Base-by-base conservation (phyloP, 2,329 filamentous ascomycete species). In the Fusarium sp. region DNA sequence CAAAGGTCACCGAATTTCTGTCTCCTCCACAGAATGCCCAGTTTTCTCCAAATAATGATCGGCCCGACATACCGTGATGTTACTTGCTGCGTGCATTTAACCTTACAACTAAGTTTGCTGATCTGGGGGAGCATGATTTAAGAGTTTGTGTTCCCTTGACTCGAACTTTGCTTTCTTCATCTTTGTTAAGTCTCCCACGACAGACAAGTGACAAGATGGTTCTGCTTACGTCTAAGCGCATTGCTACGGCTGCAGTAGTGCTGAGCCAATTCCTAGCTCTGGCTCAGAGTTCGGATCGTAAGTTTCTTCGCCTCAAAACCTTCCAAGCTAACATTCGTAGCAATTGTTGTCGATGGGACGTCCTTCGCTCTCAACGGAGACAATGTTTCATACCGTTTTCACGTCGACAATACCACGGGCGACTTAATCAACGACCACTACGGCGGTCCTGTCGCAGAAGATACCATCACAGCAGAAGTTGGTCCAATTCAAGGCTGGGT, bases 381-480 rank as follows among this genome's bases (percentile, higher is more conserved):
- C 44, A 81, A 82, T 62, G 81, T 89, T 37, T 90, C 88, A 8
- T 91, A 91, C 72, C 86, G 87, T 48, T 90, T 91, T 76, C 89
- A 90, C 66, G 87, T 90, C 49, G 86, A 91, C 68, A 80, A 83
- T 7, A 76, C 75, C 13, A 86, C 84, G 0, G 84, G 86, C 13
- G 88, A 91, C 55, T 81, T 91, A 22, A 76, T 87, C 16, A 84
- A 85, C 0, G 88, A 90, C 69, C 88, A 91, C 72, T 91, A 89
- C 69, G 89, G 89, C 37, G 88, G 84, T 11, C 83, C 81, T 3
- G 81, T 85, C 6, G 83, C 83, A 3, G 88, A 89, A 54, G 83
- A 85, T n/a, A 63, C 70, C 25, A 64, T 85, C 8, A 80, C 83
- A 7, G 37, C 63, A 37, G 56, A 66, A 0, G 2, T 79, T 80